Percentiles rank a stretch among this genome's conserved stretches.
phyloP scores from a whole-genome alignment of 805 yeast species.

The Saturnispora mendoncae region DNA sequence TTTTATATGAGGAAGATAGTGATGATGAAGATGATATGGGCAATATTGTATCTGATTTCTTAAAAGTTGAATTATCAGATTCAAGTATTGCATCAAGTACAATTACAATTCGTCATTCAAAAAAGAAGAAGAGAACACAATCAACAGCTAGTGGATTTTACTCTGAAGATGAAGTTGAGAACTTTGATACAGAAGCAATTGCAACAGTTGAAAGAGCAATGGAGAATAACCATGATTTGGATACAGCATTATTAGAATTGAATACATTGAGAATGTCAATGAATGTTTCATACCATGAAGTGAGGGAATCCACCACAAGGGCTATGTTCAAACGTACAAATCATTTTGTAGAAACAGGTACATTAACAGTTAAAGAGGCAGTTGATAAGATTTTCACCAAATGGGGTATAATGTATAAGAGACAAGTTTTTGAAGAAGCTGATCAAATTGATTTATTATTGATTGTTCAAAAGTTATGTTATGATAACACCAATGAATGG shows the following conservation, averaged over 20 bases:
- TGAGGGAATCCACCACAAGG: slow-evolving; percentile 66
- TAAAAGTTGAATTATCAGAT: slow-evolving; percentile 40
- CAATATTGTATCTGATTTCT: slow-evolving; percentile 35
- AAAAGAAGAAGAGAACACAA: slow-evolving; percentile 32
- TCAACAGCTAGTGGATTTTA: slow-evolving; percentile 30
- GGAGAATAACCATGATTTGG: slow-evolving; percentile 85
- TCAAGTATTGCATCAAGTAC: slow-evolving; percentile 45
- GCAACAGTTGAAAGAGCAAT: slow-evolving; percentile 90
- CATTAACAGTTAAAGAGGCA: slow-evolving; percentile 70
- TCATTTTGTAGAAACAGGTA: slow-evolving; percentile 68
- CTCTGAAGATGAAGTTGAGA: slow-evolving; percentile 45
- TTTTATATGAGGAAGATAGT: slow-evolving; percentile 41
- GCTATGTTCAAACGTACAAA: slow-evolving; percentile 64
- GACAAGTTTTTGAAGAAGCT: slow-evolving; percentile 75
- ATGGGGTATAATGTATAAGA: slow-evolving; percentile 74
- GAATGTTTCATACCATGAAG: slow-evolving; percentile 93
- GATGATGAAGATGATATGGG: slow-evolving; percentile 35
- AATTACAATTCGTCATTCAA: slow-evolving; percentile 23
- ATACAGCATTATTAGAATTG: slow-evolving; percentile 85
- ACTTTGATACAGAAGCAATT: slow-evolving; percentile 80
- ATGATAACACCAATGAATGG: slow-evolving; percentile 36
- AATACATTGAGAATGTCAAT: slow-evolving; percentile 95
- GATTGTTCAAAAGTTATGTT: slow-evolving; percentile 40
- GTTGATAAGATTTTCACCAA: slow-evolving; percentile 61
- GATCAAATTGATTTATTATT: slow-evolving; percentile 70